A percentile compares a stretch with the other conserved stretches of the same genome.
phyloP scores from a whole-genome alignment of 495 filamentous ascomycete genomes.

The Hypoxylon fuscum region DNA sequence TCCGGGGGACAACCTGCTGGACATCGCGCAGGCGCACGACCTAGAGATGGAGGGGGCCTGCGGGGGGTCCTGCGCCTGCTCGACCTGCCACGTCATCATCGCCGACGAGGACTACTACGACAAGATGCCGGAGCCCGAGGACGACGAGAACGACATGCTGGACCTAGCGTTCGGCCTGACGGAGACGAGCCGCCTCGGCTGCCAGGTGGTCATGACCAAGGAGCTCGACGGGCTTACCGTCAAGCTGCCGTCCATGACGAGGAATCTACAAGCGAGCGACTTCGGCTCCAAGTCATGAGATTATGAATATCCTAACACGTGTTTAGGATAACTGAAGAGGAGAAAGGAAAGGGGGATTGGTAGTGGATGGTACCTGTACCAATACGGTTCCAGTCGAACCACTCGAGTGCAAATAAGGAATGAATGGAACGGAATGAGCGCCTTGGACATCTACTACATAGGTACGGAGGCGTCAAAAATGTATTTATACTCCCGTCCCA shows the following conservation, averaged over 20 bases:
- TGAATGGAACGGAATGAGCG: too few relatives aligned
- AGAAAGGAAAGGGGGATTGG: too few relatives aligned
- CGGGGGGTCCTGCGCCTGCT: conserved; percentile 95
- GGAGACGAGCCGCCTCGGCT: conserved; percentile 94
- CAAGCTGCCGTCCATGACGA: conserved; percentile 87
- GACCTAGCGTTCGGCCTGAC: conserved; percentile 95
- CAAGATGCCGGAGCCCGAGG: conserved; percentile 88
- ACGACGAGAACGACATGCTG: conserved; percentile 99
- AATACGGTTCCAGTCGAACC: too few relatives aligned
- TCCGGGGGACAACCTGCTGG: conserved; percentile 89
- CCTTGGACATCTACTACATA: too few relatives aligned
- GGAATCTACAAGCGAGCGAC: conserved; percentile 95
- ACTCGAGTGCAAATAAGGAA: too few relatives aligned
- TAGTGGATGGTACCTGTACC: too few relatives aligned
- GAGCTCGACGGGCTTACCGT: conserved; percentile 88
- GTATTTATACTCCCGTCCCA: conserved; percentile 23
- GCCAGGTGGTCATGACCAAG: conserved; percentile 90
- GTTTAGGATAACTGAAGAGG: conserved; percentile 43
- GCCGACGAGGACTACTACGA: conserved; percentile 85
- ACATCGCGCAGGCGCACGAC: conserved; percentile 94
- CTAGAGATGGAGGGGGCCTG: conserved; percentile 99
- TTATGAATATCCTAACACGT: conserved; percentile 25
- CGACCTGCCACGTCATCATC: conserved; percentile 97
- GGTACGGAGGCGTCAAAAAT: conserved; percentile 6
- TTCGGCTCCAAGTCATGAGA: conserved; percentile 66